Percentiles rank a stretch among this genome's conserved stretches.
Conservation (phyloP, 257 asterid genomes). For the Solanum pennellii region DNA sequence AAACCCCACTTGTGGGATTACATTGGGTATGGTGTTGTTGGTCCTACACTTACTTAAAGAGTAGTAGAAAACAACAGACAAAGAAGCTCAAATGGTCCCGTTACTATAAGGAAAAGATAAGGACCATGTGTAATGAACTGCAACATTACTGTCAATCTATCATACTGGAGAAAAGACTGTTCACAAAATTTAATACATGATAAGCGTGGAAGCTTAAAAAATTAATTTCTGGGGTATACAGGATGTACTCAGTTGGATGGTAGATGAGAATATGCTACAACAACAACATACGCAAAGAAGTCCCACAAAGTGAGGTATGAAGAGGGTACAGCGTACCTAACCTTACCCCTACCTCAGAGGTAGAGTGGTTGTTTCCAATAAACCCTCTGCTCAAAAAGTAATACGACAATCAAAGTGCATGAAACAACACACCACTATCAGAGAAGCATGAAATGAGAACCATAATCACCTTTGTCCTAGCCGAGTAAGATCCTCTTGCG, state of each 20-base stretch:
- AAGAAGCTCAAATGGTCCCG: neutral
- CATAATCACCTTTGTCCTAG: slow-evolving; percentile 63
- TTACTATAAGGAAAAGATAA: neutral
- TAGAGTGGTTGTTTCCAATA: neutral
- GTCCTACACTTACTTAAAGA: neutral
- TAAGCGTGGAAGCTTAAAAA: neutral
- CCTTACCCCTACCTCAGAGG: neutral
- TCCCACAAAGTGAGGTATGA: neutral
- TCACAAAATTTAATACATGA: neutral
- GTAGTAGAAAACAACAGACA: neutral
- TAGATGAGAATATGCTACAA: neutral
- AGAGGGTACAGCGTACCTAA: neutral
- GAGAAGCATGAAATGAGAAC: neutral
- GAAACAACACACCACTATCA: neutral
- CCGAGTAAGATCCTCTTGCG: slow-evolving; percentile 88
- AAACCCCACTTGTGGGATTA: neutral
- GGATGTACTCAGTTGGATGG: neutral
- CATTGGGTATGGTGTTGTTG: neutral
- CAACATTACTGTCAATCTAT: neutral
- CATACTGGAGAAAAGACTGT: neutral
- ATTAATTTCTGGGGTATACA: neutral
- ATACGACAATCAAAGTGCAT: neutral
- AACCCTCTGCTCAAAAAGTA: neutral
- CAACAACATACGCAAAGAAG: neutral
- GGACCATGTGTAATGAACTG: neutral